Base-by-base conservation (phyloP, 2,329 filamentous ascomycete species). In the Fusarium sp. region DNA sequence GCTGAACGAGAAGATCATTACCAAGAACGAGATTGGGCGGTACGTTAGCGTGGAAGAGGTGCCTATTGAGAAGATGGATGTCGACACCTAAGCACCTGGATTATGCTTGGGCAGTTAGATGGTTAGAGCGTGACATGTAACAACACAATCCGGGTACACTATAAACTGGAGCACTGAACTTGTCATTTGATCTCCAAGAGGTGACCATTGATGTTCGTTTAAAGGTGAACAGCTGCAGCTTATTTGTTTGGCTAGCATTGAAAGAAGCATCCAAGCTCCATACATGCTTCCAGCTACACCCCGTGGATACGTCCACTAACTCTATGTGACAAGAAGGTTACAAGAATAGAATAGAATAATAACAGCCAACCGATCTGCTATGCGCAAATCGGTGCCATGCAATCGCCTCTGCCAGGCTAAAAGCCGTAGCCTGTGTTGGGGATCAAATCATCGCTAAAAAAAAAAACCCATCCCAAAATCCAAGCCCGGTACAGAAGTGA, bases 1-100 rank as follows among this genome's bases (percentile, higher is more conserved):
- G 74, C 87, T 99, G 81, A 97, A 98, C 84, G 94, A 99, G 88
- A 98, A 97, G 89, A 90, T 98, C 77, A 97, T 98, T 83, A 95
- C 90, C 80, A 97, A 94, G 87, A 93, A 96, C 83, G 95, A 99
- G 80, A 93, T 99, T 80, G 93, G 93, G 83, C 96, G 97, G 83
- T 98, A 97, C 84, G 92, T 98, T 68, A 97, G 93, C 33, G 93
- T 99, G 68, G 92, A 97, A 79, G 95, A 98, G 82, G 84, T 98
- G 79, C 89, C 92, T 65, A 89, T 91, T 65, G 91, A 93, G 81
- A 87, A 86, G 81, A 93, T 93, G 91, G 91, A 93, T 78, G 86
- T 93, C 54, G 91, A 93, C 81, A 85, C 87, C 80, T 93, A 76
- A 68, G 69, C 43, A 47, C 35, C 66, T 58, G 40, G 68, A 62